Percentiles rank a stretch among this genome's conserved stretches.
Conservation (phyloP, 306 rosid genomes). For the Rosa rugosa region DNA sequence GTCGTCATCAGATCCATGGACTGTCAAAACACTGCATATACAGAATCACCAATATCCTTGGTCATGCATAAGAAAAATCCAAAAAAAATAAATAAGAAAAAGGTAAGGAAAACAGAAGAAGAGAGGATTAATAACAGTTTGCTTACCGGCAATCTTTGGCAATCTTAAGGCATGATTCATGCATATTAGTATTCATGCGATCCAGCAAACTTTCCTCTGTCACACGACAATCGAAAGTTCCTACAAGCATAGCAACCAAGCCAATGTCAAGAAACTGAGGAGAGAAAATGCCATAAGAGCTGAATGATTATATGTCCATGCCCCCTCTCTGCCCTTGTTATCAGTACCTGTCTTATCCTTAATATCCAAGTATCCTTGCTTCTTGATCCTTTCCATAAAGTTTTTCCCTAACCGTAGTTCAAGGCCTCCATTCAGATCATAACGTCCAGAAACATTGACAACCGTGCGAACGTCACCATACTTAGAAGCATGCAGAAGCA, state of each 20-base stretch:
- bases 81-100: neutral
- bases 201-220: slow-evolving; percentile 63
- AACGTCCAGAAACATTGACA: slow-evolving; percentile 10
- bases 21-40: slow-evolving; percentile 55
- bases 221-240: slow-evolving; percentile 38
- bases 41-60: neutral
- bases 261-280: neutral
- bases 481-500: neutral
- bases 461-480: neutral
- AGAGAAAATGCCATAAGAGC: neutral
- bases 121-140: neutral
- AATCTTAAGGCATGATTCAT: slow-evolving; percentile 57
- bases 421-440: neutral
- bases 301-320: no score
- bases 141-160: slow-evolving; percentile 65
- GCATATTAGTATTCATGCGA: slow-evolving; percentile 53
- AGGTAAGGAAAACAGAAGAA: neutral
- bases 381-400: neutral
- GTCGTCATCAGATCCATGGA: slow-evolving; percentile 62
- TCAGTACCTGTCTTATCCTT: neutral
- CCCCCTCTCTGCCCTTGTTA: neutral
- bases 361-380: neutral
- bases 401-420: neutral
- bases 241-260: slow-evolving; percentile 28
- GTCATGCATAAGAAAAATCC: neutral